phyloP scores from a whole-genome alignment of 1,284 basidiomycete species.

The Athelia sp. region DNA sequence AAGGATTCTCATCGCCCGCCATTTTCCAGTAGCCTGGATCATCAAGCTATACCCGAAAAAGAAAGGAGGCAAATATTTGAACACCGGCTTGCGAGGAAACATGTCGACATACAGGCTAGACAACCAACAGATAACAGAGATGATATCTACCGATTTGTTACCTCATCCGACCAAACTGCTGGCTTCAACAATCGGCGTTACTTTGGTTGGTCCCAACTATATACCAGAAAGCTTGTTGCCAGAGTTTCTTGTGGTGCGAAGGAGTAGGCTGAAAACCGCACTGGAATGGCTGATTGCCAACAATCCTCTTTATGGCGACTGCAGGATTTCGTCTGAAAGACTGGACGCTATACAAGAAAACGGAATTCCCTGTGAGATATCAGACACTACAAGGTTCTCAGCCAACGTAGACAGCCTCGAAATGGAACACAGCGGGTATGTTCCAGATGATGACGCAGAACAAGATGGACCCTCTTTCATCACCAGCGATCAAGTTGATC shows the following conservation, averaged over 20 bases:
- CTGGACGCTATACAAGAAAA: constrained; percentile 24
- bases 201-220: constrained; percentile 17
- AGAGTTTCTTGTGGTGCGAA: constrained; percentile 17
- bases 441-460: constrained; percentile 13
- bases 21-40: constrained; percentile 23
- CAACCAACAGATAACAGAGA: constrained; percentile 7
- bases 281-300: constrained; percentile 28
- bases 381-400: constrained; percentile 13
- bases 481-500: background rate
- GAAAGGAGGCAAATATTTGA: background rate
- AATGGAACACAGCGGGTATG: constrained; percentile 23
- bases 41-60: constrained; percentile 24
- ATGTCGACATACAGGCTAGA: constrained; percentile 13
- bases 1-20: constrained; percentile 20
- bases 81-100: constrained; percentile 15
- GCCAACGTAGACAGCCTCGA: constrained; percentile 14
- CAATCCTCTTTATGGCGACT: constrained; percentile 27
- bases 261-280: constrained; percentile 16
- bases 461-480: background rate
- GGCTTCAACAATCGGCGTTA: constrained; percentile 21
- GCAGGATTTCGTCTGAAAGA: constrained; percentile 18
- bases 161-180: constrained; percentile 18
- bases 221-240: constrained; percentile 11
- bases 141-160: constrained; percentile 15
- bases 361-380: constrained; percentile 25